Percentiles rank a stretch among this genome's conserved stretches.
These are phyloP conservation scores for Aristolochia californica DNA, from an alignment of 164 flowering plant species.

Conservation along the genomic window DNA sequence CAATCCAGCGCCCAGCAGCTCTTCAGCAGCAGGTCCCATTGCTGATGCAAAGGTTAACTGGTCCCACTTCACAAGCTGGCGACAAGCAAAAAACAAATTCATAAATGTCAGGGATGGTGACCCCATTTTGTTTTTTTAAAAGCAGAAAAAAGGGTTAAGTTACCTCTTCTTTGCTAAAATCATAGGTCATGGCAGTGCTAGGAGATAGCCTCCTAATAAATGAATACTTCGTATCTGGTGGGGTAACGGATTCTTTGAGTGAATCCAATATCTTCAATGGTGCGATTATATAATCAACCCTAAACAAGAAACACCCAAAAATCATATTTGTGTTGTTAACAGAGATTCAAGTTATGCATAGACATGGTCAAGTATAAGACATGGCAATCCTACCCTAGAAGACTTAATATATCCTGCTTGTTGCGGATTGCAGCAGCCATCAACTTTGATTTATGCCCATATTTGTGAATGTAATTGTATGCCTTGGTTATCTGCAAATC, in stretches of 20 bases:
- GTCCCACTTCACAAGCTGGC: slow-evolving; percentile 86
- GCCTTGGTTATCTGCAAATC: slow-evolving; percentile 68
- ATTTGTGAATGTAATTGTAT: too few relatives aligned
- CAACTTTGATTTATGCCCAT: slow-evolving; percentile 84
- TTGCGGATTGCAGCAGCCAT: slow-evolving; percentile 98
- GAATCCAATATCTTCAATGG: slow-evolving; percentile 90
- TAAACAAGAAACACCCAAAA: slow-evolving; percentile 17
- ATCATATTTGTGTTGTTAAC: neutral
- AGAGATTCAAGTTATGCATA: neutral
- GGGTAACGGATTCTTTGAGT: slow-evolving; percentile 63
- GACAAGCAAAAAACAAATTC: slow-evolving; percentile 4
- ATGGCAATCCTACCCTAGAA: slow-evolving; percentile 62
- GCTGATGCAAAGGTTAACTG: slow-evolving; percentile 69
- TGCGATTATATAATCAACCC: slow-evolving; percentile 90
- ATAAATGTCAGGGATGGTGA: neutral
- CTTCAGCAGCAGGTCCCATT: slow-evolving; percentile 90
- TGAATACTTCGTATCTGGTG: slow-evolving; percentile 83
- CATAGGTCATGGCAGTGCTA: slow-evolving; percentile 45
- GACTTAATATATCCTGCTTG: slow-evolving; percentile 91
- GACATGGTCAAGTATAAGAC: too few relatives aligned
- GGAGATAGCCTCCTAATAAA: slow-evolving; percentile 71
- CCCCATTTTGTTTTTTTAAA: too few relatives aligned
- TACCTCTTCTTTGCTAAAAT: slow-evolving; percentile 78
- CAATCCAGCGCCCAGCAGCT: slow-evolving; percentile 69
- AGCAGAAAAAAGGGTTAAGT: too few relatives aligned